Conservation (phyloP, 768 basidiomycete species). For the Pleurotus giganteus region DNA sequence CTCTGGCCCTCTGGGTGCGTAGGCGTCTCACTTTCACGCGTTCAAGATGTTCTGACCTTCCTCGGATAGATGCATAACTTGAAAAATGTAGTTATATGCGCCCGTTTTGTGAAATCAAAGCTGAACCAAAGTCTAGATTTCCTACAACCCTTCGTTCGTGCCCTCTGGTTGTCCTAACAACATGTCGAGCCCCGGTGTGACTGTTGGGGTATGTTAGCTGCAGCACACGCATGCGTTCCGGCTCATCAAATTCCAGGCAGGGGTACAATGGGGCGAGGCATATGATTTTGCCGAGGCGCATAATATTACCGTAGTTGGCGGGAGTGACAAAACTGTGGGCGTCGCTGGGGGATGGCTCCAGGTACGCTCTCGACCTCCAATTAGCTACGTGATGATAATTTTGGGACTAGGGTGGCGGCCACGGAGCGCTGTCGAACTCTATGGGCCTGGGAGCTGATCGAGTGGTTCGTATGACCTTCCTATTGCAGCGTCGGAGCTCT, state of each 20-base stretch:
- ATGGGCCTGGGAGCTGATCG: slow-evolving; percentile 47
- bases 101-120: neutral
- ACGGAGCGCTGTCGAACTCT: slow-evolving; percentile 39
- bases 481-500: neutral
- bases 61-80: slow-evolving; percentile 36
- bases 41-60: neutral
- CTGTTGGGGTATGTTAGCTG: slow-evolving; percentile 30
- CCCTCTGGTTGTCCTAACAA: slow-evolving; percentile 31
- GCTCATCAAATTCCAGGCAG: slow-evolving; percentile 29
- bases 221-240: neutral
- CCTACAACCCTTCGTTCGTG: slow-evolving; percentile 30
- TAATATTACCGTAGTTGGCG: slow-evolving; percentile 45
- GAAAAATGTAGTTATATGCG: slow-evolving; percentile 26
- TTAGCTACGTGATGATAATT: neutral
- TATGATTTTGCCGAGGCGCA: slow-evolving; percentile 42
- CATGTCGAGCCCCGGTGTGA: slow-evolving; percentile 26
- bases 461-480: slow-evolving; percentile 29
- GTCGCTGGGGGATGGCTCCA: slow-evolving; percentile 41
- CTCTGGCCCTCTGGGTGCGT: slow-evolving; percentile 44
- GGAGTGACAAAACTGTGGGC: slow-evolving; percentile 41
- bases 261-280: slow-evolving; percentile 42
- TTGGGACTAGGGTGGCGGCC: slow-evolving; percentile 37
- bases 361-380: slow-evolving; percentile 11
- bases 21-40: neutral
- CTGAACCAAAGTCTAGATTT: slow-evolving; percentile 24